Evolutionary conservation across 2,329 filamentous ascomycete species (phyloP).

Genomic region (Gnomoniopsis sp.): DNA sequence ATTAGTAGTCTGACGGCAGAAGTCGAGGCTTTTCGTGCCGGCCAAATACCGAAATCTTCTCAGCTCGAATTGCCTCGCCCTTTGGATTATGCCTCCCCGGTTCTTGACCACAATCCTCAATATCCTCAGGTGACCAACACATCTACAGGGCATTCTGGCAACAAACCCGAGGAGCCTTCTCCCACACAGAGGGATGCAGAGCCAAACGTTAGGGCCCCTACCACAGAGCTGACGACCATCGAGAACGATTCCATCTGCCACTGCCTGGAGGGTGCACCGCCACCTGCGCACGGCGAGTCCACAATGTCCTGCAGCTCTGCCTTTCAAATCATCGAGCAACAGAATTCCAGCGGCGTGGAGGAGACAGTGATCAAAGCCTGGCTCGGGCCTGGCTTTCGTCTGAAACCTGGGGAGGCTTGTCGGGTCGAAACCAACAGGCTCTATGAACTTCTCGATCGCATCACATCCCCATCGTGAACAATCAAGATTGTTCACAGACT

Average conservation of each 20-base stretch:
- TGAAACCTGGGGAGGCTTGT: conserved; percentile 10
- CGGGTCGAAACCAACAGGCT: conserved; percentile 15
- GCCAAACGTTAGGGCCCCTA: not conserved
- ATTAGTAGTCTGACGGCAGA: conserved; percentile 10
- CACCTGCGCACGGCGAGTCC: conserved; percentile 20
- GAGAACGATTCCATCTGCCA: not conserved
- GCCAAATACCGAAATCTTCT: too few relatives aligned
- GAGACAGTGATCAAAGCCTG: conserved; percentile 11
- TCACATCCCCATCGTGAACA: conserved; percentile 9
- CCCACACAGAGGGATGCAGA: not conserved
- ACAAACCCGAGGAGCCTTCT: not conserved
- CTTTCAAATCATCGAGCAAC: conserved; percentile 29
- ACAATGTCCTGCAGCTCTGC: conserved; percentile 31
- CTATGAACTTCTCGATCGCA: conserved; percentile 17
- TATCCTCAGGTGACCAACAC: not conserved
- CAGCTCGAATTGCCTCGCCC: not conserved
- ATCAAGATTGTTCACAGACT: not conserved
- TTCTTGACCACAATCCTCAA: not conserved
- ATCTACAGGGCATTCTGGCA: not conserved
- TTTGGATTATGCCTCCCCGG: not conserved
- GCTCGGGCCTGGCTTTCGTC: conserved; percentile 16
- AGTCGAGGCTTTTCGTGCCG: conserved; percentile 4
- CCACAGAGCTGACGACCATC: too few relatives aligned
- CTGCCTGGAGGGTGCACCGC: conserved; percentile 1
- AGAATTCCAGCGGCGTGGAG: conserved; percentile 27